Evolutionary conservation across 805 yeast species (phyloP).

Genomic region (Starmerella sp.): DNA sequence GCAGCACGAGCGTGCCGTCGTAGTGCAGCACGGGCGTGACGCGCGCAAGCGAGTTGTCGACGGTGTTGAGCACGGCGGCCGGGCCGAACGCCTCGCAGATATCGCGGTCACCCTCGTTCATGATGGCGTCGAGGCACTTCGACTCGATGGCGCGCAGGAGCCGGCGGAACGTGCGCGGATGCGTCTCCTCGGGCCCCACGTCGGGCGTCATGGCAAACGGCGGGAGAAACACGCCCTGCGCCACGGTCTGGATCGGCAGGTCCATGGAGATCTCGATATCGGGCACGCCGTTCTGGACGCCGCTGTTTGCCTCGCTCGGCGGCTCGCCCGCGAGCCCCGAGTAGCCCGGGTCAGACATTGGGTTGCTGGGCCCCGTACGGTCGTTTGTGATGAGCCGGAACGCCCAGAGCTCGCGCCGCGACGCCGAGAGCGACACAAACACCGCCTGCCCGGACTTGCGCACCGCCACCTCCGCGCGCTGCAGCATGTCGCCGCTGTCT

Average conservation of each 20-base stretch:
- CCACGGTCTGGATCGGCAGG: conserved; percentile 5
- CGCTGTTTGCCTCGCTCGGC: too few relatives aligned
- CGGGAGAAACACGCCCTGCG: conserved; percentile 18
- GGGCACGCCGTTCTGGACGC: not conserved
- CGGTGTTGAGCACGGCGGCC: conserved; percentile 8
- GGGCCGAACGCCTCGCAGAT: conserved; percentile 20
- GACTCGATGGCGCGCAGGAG: conserved; percentile 19
- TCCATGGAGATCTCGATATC: not conserved
- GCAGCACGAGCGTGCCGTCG: conserved; percentile 17
- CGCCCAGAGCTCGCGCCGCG: conserved; percentile 23
- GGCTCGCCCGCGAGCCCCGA: not conserved
- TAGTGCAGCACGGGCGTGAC: conserved; percentile 14
- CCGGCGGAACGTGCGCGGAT: conserved; percentile 10
- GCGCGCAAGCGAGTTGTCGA: conserved; percentile 18
- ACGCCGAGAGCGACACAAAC: conserved; percentile 6
- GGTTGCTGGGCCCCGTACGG: not conserved
- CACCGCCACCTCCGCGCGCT: conserved; percentile 18
- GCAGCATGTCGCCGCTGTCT: not conserved
- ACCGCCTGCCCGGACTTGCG: conserved; percentile 11
- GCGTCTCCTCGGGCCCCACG: conserved; percentile 3
- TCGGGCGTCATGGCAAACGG: conserved; percentile 11
- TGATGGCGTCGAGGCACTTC: conserved; percentile 14
- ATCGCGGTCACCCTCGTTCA: conserved; percentile 10
- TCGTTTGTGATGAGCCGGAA: conserved; percentile 6
- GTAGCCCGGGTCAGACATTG: not conserved